phyloP scores from a whole-genome alignment of 306 rosid genomes.

The Castanospermum australe region DNA sequence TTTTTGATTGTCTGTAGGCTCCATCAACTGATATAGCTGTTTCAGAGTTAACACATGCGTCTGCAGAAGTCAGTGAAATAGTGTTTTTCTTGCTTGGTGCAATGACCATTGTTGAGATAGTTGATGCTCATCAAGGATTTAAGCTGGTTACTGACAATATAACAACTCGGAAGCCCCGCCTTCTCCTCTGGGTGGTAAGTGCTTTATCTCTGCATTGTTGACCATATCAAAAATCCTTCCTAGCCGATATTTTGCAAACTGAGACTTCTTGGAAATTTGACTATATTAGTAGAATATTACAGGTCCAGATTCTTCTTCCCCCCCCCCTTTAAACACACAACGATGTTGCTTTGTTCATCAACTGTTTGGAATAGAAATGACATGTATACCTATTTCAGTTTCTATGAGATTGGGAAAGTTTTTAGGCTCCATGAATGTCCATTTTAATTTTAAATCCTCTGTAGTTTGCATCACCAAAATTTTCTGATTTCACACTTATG shows the following conservation, averaged over 20 bases:
- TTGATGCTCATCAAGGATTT: conserved; percentile 98
- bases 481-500: background rate
- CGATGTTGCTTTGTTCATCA: too few species aligned
- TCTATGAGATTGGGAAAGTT: background rate
- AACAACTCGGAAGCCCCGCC: conserved; percentile 85
- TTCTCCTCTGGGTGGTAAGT: conserved; percentile 97
- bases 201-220: conserved; percentile 24
- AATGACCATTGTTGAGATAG: conserved; percentile 92
- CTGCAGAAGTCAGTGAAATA: conserved; percentile 94
- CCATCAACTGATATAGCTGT: conserved; percentile 91
- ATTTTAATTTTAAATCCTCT: background rate
- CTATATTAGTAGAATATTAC: background rate
- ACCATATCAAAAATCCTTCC: conserved; percentile 2
- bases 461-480: background rate
- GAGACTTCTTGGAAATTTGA: conserved; percentile 5
- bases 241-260: background rate
- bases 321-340: too few species aligned
- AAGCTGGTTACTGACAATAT: conserved; percentile 92
- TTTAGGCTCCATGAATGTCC: background rate
- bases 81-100: conserved; percentile 97
- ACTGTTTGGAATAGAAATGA: background rate
- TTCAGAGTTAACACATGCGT: conserved; percentile 81
- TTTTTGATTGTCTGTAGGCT: conserved; percentile 54
- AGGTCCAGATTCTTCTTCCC: background rate
- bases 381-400: background rate